Evolutionary conservation across 2,329 filamentous ascomycete genomes (phyloP), one percentile per base, ranked within the genome.

Genomic region (Graphium sp.): DNA sequence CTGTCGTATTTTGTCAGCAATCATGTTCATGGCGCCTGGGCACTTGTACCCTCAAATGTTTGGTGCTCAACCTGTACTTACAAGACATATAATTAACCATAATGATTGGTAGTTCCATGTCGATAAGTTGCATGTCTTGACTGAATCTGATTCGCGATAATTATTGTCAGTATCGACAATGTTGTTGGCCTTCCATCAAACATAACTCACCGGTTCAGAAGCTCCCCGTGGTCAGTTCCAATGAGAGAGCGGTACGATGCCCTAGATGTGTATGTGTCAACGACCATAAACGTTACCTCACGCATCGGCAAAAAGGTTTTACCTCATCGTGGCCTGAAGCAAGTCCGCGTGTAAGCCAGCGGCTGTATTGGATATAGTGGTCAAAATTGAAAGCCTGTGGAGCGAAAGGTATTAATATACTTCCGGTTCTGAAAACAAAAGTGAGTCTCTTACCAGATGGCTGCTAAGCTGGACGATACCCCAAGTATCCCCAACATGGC

Each of bases 41-140:
- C 35, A 11, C n/a, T n/a, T n/a, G n/a, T n/a, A n/a, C n/a, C n/a
- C n/a, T n/a, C n/a, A n/a, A n/a, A n/a, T n/a, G n/a, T n/a, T n/a
- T n/a, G n/a, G n/a, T n/a, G n/a, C n/a, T n/a, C n/a, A n/a, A n/a
- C n/a, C 2, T 17, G 21, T 24, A 42, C 53, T 38, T 37, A 58
- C 53, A 56, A 19, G 40, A 40, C 9, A 41, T 29, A 22, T 54
- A 36, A 11, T 45, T 40, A 10, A 43, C 39, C 7, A 58, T 30
- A 1, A 50, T 50, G 0, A 47, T 32, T 2, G 55, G 49, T 3
- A 62, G 41, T 28, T 50, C 43, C 17, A 50, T 57, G 32, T 61
- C 57, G 3, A 60, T 38, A 11, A 58, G 47, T 27, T 52, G 46
- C 6, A 58, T 51, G 21, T 60, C 55, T 37, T 60, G 52, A 7